phyloP scores from a whole-genome alignment of 495 filamentous ascomycete genomes.

The Xylaria venustula region DNA sequence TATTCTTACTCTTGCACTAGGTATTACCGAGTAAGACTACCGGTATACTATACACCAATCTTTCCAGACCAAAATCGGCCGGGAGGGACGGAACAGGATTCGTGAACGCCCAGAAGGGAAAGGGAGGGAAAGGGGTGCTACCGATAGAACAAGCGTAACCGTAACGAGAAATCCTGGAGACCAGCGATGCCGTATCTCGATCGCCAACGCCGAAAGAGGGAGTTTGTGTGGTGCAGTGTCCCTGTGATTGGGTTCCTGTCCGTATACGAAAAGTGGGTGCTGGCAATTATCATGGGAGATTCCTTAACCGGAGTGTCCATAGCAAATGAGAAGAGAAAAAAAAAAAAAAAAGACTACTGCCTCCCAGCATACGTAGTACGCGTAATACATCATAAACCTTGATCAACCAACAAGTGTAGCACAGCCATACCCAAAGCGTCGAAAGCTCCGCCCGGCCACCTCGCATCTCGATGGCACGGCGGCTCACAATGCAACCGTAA shows the following conservation, averaged over 20 bases:
- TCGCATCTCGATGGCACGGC: slow-evolving; percentile 13
- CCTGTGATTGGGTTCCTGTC: background rate
- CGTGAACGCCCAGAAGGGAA: too few relatives aligned
- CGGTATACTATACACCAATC: too few relatives aligned
- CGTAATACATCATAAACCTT: background rate
- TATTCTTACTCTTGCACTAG: background rate
- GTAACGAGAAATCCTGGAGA: too few relatives aligned
- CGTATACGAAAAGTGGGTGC: background rate
- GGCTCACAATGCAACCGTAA: slow-evolving; percentile 12
- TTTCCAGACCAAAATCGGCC: too few relatives aligned
- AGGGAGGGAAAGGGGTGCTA: background rate
- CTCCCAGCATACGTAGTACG: background rate
- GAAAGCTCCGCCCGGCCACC: background rate
- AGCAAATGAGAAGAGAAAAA: background rate
- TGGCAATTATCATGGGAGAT: slow-evolving; percentile 2
- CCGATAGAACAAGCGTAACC: too few relatives aligned
- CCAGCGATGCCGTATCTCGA: background rate
- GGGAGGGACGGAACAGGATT: too few relatives aligned
- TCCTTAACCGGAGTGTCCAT: background rate
- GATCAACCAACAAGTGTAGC: slow-evolving; percentile 1
- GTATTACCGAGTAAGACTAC: too few relatives aligned
- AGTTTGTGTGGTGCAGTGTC: background rate
- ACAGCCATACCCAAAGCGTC: slow-evolving; percentile 5
- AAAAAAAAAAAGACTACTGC: background rate
- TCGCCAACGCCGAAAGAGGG: background rate